Evolutionary conservation across 169 alveolate genomes (phyloP), one percentile per base, ranked within the genome.

Genomic region (Eimeria acervulina): DNA sequence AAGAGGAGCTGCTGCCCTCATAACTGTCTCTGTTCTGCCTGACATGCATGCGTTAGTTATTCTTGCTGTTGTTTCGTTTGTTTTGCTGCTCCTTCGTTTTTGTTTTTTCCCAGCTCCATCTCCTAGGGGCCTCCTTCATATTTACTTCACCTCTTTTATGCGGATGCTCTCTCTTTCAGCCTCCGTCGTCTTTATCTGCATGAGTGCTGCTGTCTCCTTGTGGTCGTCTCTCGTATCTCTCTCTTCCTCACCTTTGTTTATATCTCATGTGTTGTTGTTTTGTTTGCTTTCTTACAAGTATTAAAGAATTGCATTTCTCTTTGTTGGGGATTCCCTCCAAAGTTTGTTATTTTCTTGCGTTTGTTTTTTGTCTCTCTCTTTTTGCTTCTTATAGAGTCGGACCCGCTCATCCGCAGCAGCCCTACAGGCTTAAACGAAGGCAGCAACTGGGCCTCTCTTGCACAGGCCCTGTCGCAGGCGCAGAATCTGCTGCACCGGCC

Each of bases 401-500:
- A 84, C 17, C 92, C 92, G 15, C 70, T 55, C 23, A 15, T 55
- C 3, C 92, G 92, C 76, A 84, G 92, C 92, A 84, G 92, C 72
- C 92, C 92, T 3, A 47, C 76, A 1, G 92, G 76, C 19, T 19
- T 84, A 17, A 5, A 47, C 4, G 78, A 55, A 28, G 51, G 51
- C 76, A 23, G 90, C 70, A 44, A 80, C 70, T 51, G 92, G 92
- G 33, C 47, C 33, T 15, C 70, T 26, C 26, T 81, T 19, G 72
- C 52, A 3, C 78, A 55, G 78, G 92, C 78, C 13, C 42, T 84
- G 76, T 21, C 61, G n/a, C 92, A 84, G 92, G 92, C 92, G 51
- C 52, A 84, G 78, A 76, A 84, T 76, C 92, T 84, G 92, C 59
- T 84, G 92, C 92, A 84, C 36, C 76, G 28, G 38, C 92, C 76